Base-by-base conservation (phyloP, 352 stramenopile species). In the Pythium volutum region DNA sequence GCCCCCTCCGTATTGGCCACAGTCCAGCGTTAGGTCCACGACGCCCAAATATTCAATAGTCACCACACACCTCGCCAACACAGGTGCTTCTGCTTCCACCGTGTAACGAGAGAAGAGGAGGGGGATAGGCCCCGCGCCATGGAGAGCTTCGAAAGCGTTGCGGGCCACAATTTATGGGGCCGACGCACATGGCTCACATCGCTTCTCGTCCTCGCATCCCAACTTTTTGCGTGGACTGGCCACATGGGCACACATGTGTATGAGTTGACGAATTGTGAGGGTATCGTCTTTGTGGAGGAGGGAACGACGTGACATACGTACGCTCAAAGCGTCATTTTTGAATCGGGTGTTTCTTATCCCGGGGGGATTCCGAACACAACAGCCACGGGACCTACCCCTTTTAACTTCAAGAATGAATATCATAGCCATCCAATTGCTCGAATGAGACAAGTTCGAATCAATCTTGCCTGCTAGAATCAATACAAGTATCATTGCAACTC, bases 191-290 rank as follows among this genome's bases (percentile, higher is more conserved):
- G 60, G 52, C 47, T 58, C 15, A 39, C 26, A 58, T 16, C 31
- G 38, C 33, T 31, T 58, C 60, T 62, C 60, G 60, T 67, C 60
- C 60, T 67, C 60, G 52, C 59, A 51, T 52, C 51, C 34, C 31
- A 36, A 66, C 51, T 33, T 62, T 66, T n/a, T 15, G n/a, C n/a
- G n/a, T 15, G 15, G 31, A 61, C 59, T 66, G 41, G 59, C 51
- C 59, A 59, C 50, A 47, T 55, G 49, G 43, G 11, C n/a, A 42
- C 16, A 18, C 27, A 10, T 8, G 23, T 8, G 15, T 5, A 38
- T 49, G 22, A 26, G 16, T 48, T 46, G 43, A 41, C 52, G 31
- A 29, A 38, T 51, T 50, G 39, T 59, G 52, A 54, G 29, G 6
- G 31, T 36, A 36, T 36, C 31, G 10, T 15, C 31, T 36, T 36